These are phyloP conservation scores for Austroboletus eburneus DNA, from an alignment of 768 basidiomycete genomes.

Conservation along the genomic window DNA sequence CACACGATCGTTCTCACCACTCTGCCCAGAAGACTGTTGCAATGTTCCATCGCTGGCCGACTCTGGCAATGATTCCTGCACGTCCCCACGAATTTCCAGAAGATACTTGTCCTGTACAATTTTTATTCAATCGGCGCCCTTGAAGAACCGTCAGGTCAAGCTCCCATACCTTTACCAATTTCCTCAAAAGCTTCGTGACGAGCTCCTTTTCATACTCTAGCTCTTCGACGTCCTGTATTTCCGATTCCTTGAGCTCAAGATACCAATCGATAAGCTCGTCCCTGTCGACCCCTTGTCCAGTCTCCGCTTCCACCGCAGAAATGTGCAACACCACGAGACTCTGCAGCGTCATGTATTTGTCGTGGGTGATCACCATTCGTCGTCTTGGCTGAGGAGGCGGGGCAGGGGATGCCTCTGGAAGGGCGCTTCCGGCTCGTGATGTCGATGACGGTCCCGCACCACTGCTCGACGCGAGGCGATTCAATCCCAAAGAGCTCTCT, in stretches of 20 bases:
- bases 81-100: constrained; percentile 78
- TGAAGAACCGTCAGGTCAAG: too few relatives aligned
- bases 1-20: constrained; percentile 60
- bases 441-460: constrained; percentile 32
- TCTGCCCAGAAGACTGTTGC: constrained; percentile 42
- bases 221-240: constrained; percentile 80
- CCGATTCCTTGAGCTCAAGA: constrained; percentile 81
- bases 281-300: constrained; percentile 72
- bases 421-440: constrained; percentile 23
- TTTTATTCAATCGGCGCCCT: too few relatives aligned
- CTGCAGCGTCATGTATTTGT: constrained; percentile 89
- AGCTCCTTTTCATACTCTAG: constrained; percentile 89
- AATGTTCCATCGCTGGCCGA: constrained; percentile 56
- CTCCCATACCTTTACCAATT: constrained; percentile 76
- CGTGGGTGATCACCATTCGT: constrained; percentile 92
- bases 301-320: constrained; percentile 68
- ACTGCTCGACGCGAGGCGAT: constrained; percentile 35
- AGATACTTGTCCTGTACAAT: constrained; percentile 82
- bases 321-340: constrained; percentile 84
- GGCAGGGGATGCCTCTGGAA: constrained; percentile 30
- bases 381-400: constrained; percentile 50
- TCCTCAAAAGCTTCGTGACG: constrained; percentile 82
- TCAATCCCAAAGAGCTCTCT: constrained; percentile 43
- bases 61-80: constrained; percentile 68
- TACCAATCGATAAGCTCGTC: constrained; percentile 98